Conservation (phyloP, 2,329 filamentous ascomycete species). For the Sarocladium brachiariae region DNA sequence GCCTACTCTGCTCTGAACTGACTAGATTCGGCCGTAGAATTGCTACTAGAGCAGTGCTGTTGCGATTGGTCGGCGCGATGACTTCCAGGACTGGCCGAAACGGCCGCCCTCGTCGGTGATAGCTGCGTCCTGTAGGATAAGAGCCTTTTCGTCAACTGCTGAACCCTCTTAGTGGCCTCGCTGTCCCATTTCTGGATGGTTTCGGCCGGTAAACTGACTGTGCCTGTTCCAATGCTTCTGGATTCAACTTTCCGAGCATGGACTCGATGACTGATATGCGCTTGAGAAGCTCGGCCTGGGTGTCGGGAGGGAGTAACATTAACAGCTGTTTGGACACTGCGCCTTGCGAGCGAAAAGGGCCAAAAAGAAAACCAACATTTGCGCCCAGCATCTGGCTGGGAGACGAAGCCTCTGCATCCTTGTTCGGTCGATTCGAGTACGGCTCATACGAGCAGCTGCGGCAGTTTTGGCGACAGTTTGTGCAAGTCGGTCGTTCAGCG, state of each 20-base stretch:
- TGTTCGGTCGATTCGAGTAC: neutral
- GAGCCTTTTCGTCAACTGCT: too few species aligned
- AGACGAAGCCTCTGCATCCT: neutral
- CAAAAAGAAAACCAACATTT: neutral
- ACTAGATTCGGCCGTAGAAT: neutral
- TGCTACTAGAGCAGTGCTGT: neutral
- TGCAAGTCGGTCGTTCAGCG: neutral
- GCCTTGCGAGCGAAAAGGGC: neutral
- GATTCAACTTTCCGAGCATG: conserved; percentile 2
- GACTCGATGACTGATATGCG: conserved; percentile 4
- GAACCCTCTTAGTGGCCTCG: too few species aligned
- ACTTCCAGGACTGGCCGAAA: neutral
- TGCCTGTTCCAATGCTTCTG: neutral
- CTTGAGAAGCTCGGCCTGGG: conserved; percentile 5
- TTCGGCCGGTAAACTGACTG: neutral
- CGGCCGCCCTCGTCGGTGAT: neutral
- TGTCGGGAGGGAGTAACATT: neutral
- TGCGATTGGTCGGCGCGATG: neutral
- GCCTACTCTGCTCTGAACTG: neutral
- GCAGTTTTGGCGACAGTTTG: conserved; percentile 6
- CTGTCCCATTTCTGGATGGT: too few species aligned
- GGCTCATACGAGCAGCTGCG: conserved; percentile 6
- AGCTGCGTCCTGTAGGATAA: neutral
- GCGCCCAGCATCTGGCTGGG: neutral
- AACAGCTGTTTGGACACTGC: too few species aligned